Evolutionary conservation across 768 basidiomycete genomes (phyloP).

Genomic region (Lactarius sp.): DNA sequence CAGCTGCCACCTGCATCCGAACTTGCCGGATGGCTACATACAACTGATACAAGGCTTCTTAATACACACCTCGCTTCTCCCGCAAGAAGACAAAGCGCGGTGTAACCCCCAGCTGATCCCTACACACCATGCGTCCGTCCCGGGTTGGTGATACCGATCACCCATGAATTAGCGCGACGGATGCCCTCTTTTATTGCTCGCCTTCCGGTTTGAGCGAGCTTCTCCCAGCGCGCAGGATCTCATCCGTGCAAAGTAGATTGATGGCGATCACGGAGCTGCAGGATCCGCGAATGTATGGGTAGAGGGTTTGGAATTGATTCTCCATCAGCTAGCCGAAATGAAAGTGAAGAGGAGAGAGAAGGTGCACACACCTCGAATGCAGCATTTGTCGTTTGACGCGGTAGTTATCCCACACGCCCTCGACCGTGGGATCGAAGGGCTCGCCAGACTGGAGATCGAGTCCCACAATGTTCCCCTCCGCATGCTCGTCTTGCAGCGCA

Average conservation of each 20-base stretch:
- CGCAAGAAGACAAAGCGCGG: not conserved
- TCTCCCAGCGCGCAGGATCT: conserved; percentile 86
- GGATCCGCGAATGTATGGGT: conserved; percentile 6
- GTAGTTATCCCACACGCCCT: conserved; percentile 99
- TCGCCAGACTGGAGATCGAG: conserved; percentile 91
- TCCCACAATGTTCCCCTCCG: conserved; percentile 90
- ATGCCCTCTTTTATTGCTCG: conserved; percentile 38
- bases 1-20: conserved; percentile 11
- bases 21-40: conserved; percentile 17
- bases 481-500: conserved; percentile 91
- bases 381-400: conserved; percentile 98
- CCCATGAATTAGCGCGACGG: not conserved
- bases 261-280: conserved; percentile 86
- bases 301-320: conserved; percentile 1
- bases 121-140: not conserved
- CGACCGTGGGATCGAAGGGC: conserved; percentile 91
- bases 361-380: conserved; percentile 75
- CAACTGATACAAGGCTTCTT: not conserved
- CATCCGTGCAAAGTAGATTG: conserved; percentile 92
- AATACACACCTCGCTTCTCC: not conserved
- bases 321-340: conserved; percentile 26
- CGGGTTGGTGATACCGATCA: conserved; percentile 1
- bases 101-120: not conserved
- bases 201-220: conserved; percentile 84
- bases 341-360: conserved; percentile 8